Evolutionary conservation across 306 rosid species (phyloP).

Genomic region (Trifolium subterraneum): DNA sequence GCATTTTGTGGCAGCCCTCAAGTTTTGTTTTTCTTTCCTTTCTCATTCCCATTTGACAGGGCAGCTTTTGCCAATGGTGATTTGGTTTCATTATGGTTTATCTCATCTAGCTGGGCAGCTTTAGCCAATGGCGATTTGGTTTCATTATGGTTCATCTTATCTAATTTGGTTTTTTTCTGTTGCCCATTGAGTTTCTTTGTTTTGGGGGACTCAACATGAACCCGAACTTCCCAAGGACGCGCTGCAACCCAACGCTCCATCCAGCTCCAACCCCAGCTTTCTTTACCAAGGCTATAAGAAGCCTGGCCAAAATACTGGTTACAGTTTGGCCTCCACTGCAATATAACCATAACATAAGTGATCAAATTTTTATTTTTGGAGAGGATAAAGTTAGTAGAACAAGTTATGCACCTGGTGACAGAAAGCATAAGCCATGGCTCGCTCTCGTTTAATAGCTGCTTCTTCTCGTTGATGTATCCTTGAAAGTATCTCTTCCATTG

Average conservation of each 20-base stretch:
- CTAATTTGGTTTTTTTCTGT: slow-evolving; percentile 40
- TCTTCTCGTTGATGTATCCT: slow-evolving; percentile 78
- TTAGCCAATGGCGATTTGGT: slow-evolving; percentile 37
- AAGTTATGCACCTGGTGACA: slow-evolving; percentile 72
- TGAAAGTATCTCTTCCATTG: slow-evolving; percentile 77
- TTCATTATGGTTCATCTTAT: slow-evolving; percentile 46
- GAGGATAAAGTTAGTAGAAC: slow-evolving; percentile 13
- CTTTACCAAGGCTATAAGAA: slow-evolving; percentile 63
- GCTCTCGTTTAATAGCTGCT: slow-evolving; percentile 70
- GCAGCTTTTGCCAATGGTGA: slow-evolving; percentile 38
- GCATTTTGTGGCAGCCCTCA: slow-evolving; percentile 35
- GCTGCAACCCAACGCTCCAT: slow-evolving; percentile 84
- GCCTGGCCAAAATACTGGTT: slow-evolving; percentile 74
- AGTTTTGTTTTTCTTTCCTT: slow-evolving; percentile 53
- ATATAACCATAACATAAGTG: slow-evolving; percentile 25
- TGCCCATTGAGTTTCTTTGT: slow-evolving; percentile 56
- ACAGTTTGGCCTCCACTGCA: slow-evolving; percentile 88
- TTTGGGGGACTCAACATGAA: slow-evolving; percentile 48
- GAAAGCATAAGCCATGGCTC: slow-evolving; percentile 90
- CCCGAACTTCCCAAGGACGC: slow-evolving; percentile 83
- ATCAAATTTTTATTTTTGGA: background rate
- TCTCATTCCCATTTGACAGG: slow-evolving; percentile 55
- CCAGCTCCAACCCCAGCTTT: slow-evolving; percentile 95
- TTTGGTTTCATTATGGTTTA: slow-evolving; percentile 44
- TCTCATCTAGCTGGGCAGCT: slow-evolving; percentile 40